phyloP scores from a whole-genome alignment of 352 stramenopile species.

The Phytopythium aichiense region DNA sequence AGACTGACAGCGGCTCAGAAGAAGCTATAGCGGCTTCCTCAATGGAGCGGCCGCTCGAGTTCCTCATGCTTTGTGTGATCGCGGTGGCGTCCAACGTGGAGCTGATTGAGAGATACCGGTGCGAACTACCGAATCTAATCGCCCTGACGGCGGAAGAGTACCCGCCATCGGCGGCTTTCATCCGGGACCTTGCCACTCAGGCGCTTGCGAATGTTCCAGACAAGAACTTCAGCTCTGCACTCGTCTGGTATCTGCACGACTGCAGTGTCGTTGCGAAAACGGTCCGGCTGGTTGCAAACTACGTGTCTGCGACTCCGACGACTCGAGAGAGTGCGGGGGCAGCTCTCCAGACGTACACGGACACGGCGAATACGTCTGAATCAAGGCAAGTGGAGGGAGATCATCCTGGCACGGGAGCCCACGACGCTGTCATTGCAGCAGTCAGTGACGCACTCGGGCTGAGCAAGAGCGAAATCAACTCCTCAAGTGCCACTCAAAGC shows the following conservation, averaged over 20 bases:
- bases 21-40: background rate
- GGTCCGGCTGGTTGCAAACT: constrained; percentile 39
- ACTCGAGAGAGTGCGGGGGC: constrained; percentile 24
- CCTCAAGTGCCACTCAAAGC: background rate
- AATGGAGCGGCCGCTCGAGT: constrained; percentile 33
- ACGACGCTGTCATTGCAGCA: constrained; percentile 33
- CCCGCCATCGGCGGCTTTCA: constrained; percentile 30
- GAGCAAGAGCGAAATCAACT: constrained; percentile 11
- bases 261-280: constrained; percentile 44
- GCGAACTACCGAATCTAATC: constrained; percentile 67
- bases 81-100: constrained; percentile 40
- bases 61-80: constrained; percentile 63
- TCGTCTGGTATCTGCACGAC: constrained; percentile 79
- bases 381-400: background rate
- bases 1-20: background rate
- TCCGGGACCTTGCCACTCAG: constrained; percentile 42
- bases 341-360: constrained; percentile 23
- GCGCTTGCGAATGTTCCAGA: constrained; percentile 41
- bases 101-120: constrained; percentile 65
- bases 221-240: constrained; percentile 62
- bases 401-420: constrained; percentile 5
- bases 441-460: constrained; percentile 68
- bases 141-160: constrained; percentile 64
- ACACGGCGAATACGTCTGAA: background rate
- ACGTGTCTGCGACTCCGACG: constrained; percentile 26